Conservation (phyloP, 495 filamentous ascomycete species). For the Penicillium salamii region DNA sequence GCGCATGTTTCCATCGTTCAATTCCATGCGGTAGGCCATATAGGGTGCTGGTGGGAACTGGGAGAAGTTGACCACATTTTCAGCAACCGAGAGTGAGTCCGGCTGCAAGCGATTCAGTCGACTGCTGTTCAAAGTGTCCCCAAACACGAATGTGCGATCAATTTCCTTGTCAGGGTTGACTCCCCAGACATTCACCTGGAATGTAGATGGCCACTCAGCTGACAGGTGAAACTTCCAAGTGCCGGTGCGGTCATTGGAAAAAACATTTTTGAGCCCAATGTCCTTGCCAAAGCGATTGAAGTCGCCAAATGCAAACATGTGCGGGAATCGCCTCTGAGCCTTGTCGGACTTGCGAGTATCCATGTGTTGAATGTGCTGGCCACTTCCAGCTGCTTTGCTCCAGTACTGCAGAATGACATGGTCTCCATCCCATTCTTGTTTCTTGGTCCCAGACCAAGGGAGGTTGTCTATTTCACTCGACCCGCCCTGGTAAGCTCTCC, state of each 20-base stretch:
- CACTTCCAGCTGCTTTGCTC: conserved; percentile 62
- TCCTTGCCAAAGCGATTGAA: conserved; percentile 67
- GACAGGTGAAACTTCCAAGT: conserved; percentile 61
- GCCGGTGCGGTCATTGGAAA: conserved; percentile 51
- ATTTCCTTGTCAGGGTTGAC: conserved; percentile 64
- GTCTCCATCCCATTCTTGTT: conserved; percentile 62
- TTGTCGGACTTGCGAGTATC: conserved; percentile 43
- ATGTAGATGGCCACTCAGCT: conserved; percentile 61
- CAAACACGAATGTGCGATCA: conserved; percentile 52
- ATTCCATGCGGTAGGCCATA: conserved; percentile 51
- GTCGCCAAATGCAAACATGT: conserved; percentile 62
- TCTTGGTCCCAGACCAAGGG: conserved; percentile 58
- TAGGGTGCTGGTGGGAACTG: conserved; percentile 51
- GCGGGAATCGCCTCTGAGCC: conserved; percentile 53
- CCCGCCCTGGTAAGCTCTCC: conserved; percentile 52
- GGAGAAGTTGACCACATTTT: conserved; percentile 61
- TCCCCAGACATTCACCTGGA: conserved; percentile 68
- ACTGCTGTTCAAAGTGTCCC: conserved; percentile 61
- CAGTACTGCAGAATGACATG: conserved; percentile 69
- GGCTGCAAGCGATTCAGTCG: conserved; percentile 65
- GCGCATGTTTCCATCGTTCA: conserved; percentile 53
- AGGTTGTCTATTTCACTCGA: conserved; percentile 42
- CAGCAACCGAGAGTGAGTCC: conserved; percentile 43
- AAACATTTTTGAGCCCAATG: conserved; percentile 54
- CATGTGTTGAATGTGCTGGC: conserved; percentile 60